Base-by-base conservation (phyloP, 2,329 filamentous ascomycete species). In the Penicillium olsonii region DNA sequence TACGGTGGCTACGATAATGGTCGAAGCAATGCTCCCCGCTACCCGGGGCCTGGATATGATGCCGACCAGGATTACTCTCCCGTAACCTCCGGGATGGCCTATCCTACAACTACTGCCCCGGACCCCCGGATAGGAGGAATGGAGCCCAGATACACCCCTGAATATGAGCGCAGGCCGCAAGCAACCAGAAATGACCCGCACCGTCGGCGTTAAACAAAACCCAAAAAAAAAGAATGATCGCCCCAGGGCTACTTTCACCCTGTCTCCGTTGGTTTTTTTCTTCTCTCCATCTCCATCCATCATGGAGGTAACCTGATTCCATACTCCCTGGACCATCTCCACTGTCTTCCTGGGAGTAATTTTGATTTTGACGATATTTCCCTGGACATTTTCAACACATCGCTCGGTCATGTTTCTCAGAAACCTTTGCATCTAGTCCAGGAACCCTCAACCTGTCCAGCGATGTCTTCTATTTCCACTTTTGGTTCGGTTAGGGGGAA, bases 121-220 rank as follows among this genome's bases (percentile, higher is more conserved):
- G 71, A 74, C 50, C 64, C 69, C 42, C 70, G 72, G 65, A 69
- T 72, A 66, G 66, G 64, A 66, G 66, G 64, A 68, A 70, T 72
- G 65, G 72, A 73, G 48, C 61, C 69, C 48, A 73, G 72, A 68
- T 74, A 73, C 57, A 69, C 70, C 50, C 67, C 70, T 56, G 71
- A 74, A 52, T 65, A 64, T 54, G 70, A 72, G 55, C 68, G 67
- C 56, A 69, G 71, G 59, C 67, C 69, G 59, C 70, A 71, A 51
- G 64, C 67, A 58, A 59, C 70, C 54, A 67, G 71, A 61, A 68
- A 71, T 42, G 59, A 71, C 53, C 68, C 66, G n/a, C 70, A 71
- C 47, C 66, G 69, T 47, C 59, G 67, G 48, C 69, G 70, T 59
- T 71, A 67, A 59, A 60, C 38, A 52, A 49, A 45, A 38, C n/a